phyloP scores from a whole-genome alignment of 2,329 filamentous ascomycete genomes.

The Pseudocercospora fijiensis region DNA sequence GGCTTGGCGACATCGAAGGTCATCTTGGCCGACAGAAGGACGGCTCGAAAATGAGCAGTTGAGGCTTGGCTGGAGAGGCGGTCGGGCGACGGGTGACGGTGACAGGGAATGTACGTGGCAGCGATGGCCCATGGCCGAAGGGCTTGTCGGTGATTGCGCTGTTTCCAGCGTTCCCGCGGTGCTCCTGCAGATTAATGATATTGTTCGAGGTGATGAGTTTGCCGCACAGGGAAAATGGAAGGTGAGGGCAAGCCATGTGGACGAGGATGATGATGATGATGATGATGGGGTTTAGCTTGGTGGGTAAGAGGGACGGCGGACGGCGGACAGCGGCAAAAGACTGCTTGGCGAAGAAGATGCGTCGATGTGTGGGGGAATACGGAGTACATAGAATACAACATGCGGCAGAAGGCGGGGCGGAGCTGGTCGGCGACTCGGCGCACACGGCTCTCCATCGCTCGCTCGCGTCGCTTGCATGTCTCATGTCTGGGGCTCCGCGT shows the following conservation, averaged over 20 bases:
- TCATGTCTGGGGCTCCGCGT: not conserved
- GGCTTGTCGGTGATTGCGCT: not conserved
- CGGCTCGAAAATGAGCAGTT: not conserved
- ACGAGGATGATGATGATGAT: too few species aligned
- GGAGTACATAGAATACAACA: not conserved
- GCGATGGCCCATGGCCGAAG: conserved; percentile 7
- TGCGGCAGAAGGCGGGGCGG: not conserved
- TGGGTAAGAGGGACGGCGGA: not conserved
- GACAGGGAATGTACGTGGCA: not conserved
- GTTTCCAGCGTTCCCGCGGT: not conserved
- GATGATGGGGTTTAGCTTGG: conserved; percentile 6
- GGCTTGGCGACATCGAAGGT: conserved; percentile 33
- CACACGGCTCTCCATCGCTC: conserved; percentile 5
- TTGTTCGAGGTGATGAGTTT: not conserved
- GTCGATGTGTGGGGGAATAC: too few species aligned
- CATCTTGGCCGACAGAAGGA: conserved; percentile 19
- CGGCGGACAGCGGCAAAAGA: not conserved
- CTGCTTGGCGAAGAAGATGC: not conserved
- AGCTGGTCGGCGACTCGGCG: not conserved
- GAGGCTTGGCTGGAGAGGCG: not conserved
- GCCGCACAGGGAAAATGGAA: not conserved
- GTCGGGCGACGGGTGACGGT: not conserved
- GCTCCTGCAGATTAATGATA: too few species aligned
- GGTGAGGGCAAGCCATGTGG: not conserved
- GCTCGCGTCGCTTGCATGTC: too few species aligned